These are phyloP conservation scores for Trametes maxima DNA, from an alignment of 768 basidiomycete species.

Conservation along the genomic window DNA sequence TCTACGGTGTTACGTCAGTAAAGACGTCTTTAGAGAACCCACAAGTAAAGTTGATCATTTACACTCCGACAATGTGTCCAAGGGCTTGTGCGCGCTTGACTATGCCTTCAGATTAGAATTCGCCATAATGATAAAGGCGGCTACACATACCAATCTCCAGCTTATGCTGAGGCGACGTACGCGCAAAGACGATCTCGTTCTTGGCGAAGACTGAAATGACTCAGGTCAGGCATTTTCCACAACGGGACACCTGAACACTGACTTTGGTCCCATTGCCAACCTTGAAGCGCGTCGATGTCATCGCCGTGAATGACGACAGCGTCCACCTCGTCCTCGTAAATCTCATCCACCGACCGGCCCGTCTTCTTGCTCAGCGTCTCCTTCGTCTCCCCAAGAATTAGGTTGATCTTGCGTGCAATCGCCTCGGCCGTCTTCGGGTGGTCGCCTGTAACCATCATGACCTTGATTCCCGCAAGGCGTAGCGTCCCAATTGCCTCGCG, in stretches of 20 bases:
- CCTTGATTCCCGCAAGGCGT: slow-evolving; percentile 70
- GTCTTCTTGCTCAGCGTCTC: slow-evolving; percentile 62
- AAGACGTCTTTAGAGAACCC: background rate
- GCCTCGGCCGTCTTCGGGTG: slow-evolving; percentile 77
- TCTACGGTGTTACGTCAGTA: slow-evolving; percentile 32
- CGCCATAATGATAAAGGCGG: background rate
- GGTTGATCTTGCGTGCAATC: slow-evolving; percentile 72
- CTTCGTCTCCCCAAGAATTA: slow-evolving; percentile 66
- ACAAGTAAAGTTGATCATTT: slow-evolving; percentile 31
- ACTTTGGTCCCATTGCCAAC: slow-evolving; percentile 80
- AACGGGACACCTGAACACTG: background rate
- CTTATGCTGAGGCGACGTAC: slow-evolving; percentile 74
- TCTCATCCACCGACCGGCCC: slow-evolving; percentile 52
- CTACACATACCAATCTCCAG: slow-evolving; percentile 59
- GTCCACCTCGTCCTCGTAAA: slow-evolving; percentile 69
- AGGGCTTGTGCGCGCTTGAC: slow-evolving; percentile 73
- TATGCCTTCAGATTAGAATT: slow-evolving; percentile 23
- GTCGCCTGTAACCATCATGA: slow-evolving; percentile 78
- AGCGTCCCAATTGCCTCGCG: slow-evolving; percentile 73
- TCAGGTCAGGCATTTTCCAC: background rate
- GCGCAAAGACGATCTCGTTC: slow-evolving; percentile 70
- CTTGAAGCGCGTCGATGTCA: slow-evolving; percentile 63
- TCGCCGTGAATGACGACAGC: slow-evolving; percentile 73
- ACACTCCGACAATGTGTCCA: slow-evolving; percentile 75
- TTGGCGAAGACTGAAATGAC: slow-evolving; percentile 58